Percentiles rank a stretch among this genome's conserved stretches.
phyloP scores from a whole-genome alignment of 805 yeast species.

The Spathaspora hagerdaliae region DNA sequence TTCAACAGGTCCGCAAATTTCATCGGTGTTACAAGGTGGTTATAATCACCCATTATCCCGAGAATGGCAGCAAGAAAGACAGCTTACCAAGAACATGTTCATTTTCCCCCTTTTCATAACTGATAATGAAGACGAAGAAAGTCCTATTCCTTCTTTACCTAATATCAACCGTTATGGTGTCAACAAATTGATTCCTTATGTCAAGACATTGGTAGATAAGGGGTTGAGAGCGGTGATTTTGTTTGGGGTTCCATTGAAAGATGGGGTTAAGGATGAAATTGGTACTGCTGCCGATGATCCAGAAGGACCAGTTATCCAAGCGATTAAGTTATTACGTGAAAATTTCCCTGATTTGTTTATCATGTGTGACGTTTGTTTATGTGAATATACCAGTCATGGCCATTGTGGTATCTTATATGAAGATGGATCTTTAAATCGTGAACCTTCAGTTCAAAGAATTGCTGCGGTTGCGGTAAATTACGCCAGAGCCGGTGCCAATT shows the following conservation, averaged over 20 bases:
- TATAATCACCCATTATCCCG: constrained; percentile 87
- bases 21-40: constrained; percentile 88
- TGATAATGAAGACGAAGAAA: constrained; percentile 77
- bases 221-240: constrained; percentile 84
- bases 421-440: constrained; percentile 81
- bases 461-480: constrained; percentile 95
- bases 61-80: constrained; percentile 88
- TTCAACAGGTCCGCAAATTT: constrained; percentile 52
- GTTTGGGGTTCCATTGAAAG: constrained; percentile 85
- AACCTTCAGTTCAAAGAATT: constrained; percentile 68
- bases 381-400: constrained; percentile 97
- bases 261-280: constrained; percentile 68
- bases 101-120: constrained; percentile 88
- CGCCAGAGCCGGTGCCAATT: constrained; percentile 92
- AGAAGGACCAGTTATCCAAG: constrained; percentile 86
- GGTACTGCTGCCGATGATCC: constrained; percentile 97
- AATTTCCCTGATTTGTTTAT: constrained; percentile 81
- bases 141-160: constrained; percentile 72
- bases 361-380: constrained; percentile 91
- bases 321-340: constrained; percentile 59
- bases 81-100: constrained; percentile 80
- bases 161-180: constrained; percentile 85
- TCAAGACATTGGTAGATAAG: constrained; percentile 63
- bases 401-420: constrained; percentile 91
- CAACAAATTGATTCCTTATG: constrained; percentile 71